Conservation (phyloP, 2,329 filamentous ascomycete genomes). For the Macrophomina tecta region DNA sequence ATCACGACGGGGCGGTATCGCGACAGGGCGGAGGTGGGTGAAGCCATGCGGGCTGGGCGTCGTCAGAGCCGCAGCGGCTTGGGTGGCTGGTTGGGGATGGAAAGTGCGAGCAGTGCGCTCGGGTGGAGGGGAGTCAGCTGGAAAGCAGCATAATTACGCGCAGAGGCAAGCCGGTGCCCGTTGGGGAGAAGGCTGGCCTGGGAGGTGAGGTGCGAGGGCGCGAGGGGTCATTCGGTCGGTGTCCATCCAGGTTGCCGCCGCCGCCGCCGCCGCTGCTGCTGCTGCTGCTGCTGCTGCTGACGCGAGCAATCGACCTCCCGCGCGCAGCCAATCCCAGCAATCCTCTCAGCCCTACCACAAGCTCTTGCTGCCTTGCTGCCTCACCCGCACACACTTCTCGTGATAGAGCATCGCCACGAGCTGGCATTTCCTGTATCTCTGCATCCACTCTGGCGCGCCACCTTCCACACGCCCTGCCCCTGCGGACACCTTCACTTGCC, state of each 20-base stretch:
- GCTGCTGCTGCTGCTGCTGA: conserved; percentile 12
- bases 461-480: too few relatives aligned
- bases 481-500: too few relatives aligned
- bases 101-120: conserved; percentile 17
- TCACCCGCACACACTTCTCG: not conserved
- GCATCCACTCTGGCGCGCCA: too few relatives aligned
- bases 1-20: conserved; percentile 60
- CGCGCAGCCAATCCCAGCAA: not conserved
- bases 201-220: not conserved
- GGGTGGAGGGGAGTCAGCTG: conserved; percentile 16
- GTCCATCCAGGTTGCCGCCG: conserved; percentile 5
- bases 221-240: not conserved
- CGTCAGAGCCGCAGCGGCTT: conserved; percentile 16
- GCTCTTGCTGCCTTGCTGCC: conserved; percentile 1
- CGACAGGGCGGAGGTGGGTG: conserved; percentile 40
- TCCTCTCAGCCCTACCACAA: conserved; percentile 9
- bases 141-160: conserved; percentile 24
- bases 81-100: not conserved
- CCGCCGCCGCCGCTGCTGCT: not conserved
- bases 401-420: too few relatives aligned
- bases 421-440: too few relatives aligned
- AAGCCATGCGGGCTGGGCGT: conserved; percentile 27
- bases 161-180: conserved; percentile 5
- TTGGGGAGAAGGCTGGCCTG: not conserved
- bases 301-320: not conserved